Conservation (phyloP, 768 basidiomycete species). For the Hebeloma cylindrosporum region DNA sequence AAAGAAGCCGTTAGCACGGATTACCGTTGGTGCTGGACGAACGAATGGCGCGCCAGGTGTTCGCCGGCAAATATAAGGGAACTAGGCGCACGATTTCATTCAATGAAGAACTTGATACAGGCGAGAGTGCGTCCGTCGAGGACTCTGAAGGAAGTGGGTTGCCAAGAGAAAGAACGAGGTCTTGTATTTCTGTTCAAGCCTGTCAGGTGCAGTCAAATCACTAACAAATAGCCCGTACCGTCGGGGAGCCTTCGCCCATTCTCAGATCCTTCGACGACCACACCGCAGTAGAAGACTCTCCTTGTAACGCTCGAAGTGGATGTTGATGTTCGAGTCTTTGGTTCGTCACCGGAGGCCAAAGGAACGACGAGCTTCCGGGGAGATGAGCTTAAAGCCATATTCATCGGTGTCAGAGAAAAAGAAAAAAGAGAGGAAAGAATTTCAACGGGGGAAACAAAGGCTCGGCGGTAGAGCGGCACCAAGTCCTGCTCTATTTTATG, state of each 20-base stretch:
- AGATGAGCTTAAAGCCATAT: conserved; percentile 70
- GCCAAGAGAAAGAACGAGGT: conserved; percentile 76
- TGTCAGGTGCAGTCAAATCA: conserved; percentile 11
- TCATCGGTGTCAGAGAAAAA: conserved; percentile 4
- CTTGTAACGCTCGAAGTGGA: conserved; percentile 52
- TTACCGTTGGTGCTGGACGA: background rate
- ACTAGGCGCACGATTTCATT: conserved; percentile 43
- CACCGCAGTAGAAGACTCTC: conserved; percentile 87
- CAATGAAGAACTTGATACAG: conserved; percentile 37
- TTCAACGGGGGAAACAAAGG: conserved; percentile 13
- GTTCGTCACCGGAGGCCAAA: conserved; percentile 67
- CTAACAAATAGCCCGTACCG: conserved; percentile 40
- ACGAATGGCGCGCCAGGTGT: no score
- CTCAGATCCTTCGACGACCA: conserved; percentile 84
- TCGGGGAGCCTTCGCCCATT: conserved; percentile 66
- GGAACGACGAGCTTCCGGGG: conserved; percentile 71
- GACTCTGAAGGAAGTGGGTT: conserved; percentile 56
- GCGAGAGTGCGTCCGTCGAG: conserved; percentile 47
- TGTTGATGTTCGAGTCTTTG: conserved; percentile 43
- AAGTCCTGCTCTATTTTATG: conserved; percentile 10
- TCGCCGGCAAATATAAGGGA: background rate
- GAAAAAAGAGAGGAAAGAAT: conserved; percentile 12
- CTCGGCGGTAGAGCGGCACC: conserved; percentile 3
- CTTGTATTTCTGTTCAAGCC: conserved; percentile 66
- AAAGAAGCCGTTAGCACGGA: background rate